A percentile compares a stretch with the other conserved stretches of the same genome.
phyloP scores from a whole-genome alignment of 2,329 filamentous ascomycete species.

The Anthostomella pinea region DNA sequence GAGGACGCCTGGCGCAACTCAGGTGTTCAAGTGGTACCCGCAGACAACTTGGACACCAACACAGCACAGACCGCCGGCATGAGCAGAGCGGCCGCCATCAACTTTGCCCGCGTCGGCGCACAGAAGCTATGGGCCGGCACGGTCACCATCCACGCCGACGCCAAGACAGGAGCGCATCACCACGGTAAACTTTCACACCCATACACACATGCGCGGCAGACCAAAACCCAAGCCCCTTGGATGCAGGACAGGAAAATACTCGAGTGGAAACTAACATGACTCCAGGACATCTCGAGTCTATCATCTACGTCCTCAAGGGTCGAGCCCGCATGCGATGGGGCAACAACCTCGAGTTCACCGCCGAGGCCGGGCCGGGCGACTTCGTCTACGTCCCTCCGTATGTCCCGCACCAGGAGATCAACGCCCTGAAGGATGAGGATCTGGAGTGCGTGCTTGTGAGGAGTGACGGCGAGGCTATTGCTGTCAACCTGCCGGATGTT shows the following conservation, averaged over 20 bases:
- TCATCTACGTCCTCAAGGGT: constrained; percentile 44
- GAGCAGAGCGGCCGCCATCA: constrained; percentile 42
- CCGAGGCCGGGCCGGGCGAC: constrained; percentile 43
- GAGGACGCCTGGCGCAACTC: no score
- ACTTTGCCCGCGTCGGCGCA: constrained; percentile 41
- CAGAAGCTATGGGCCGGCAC: constrained; percentile 45
- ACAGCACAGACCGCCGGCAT: constrained; percentile 43
- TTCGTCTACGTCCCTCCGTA: constrained; percentile 46
- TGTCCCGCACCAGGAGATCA: constrained; percentile 46
- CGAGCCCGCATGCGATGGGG: constrained; percentile 45
- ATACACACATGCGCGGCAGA: no score
- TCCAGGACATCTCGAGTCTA: constrained; percentile 42
- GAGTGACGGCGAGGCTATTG: constrained; percentile 42
- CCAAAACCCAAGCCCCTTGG: no score
- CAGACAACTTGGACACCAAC: constrained; percentile 38
- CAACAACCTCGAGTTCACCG: constrained; percentile 41
- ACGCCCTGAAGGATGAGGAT: constrained; percentile 38
- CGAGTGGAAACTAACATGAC: no score
- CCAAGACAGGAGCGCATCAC: constrained; percentile 44
- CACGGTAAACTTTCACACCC: no score
- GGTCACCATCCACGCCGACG: constrained; percentile 41
- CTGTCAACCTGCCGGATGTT: constrained; percentile 41
- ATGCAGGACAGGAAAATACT: no score
- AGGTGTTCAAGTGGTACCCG: constrained; percentile 42
- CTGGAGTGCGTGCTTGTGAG: constrained; percentile 42